A percentile compares a stretch with the other conserved stretches of the same genome.
These are phyloP conservation scores for Thuidium tamariscinum DNA, from an alignment of 225 moss, liverwort and hornwort genomes.

Conservation along the genomic window DNA sequence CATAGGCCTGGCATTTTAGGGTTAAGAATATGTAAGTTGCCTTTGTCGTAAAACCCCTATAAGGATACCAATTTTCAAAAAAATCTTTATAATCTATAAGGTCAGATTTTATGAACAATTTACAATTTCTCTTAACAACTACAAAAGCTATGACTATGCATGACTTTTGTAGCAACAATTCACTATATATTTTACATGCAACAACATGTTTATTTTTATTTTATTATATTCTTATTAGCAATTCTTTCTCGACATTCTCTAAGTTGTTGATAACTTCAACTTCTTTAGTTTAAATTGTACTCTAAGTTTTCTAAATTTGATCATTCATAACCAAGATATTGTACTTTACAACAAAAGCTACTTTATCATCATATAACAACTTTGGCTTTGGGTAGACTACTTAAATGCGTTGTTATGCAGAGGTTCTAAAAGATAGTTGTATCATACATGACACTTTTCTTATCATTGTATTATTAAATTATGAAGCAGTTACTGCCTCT, in stretches of 20 bases:
- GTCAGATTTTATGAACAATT: too few species aligned
- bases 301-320: not conserved
- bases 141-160: not conserved
- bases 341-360: not conserved
- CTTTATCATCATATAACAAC: not conserved
- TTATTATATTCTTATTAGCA: not conserved
- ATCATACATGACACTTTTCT: not conserved
- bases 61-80: not conserved
- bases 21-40: not conserved
- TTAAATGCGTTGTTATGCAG: not conserved
- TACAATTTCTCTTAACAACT: too few species aligned
- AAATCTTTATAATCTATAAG: too few species aligned
- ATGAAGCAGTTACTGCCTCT: too few species aligned
- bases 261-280: not conserved
- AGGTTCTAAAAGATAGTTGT: not conserved
- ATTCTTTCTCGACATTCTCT: not conserved
- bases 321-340: not conserved
- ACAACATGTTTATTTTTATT: not conserved
- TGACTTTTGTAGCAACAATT: fast-evolving
- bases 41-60: not conserved
- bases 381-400: fast-evolving
- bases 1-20: too few species aligned
- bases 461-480: too few species aligned
- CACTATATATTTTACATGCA: fast-evolving
- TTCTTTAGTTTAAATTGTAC: fast-evolving